Evolutionary conservation across 1,139 yeast species (phyloP).

Genomic region (Protomyces arabidopsidicola): DNA sequence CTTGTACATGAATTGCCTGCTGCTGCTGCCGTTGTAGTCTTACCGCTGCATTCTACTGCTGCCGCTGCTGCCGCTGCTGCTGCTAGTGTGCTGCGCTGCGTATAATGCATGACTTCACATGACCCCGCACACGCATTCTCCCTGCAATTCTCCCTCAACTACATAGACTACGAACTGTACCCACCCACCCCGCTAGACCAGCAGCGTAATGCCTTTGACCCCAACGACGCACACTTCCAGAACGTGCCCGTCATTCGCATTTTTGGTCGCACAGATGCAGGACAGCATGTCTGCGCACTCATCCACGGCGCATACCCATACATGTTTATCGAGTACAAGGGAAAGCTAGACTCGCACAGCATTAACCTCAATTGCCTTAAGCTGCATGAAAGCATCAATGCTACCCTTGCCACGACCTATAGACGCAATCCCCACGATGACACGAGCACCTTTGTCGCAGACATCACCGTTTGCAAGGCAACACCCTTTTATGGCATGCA

Average conservation of each 20-base stretch:
- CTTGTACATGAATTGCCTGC: no score
- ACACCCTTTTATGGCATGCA: constrained; percentile 80
- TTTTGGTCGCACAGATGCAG: constrained; percentile 61
- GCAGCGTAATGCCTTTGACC: constrained; percentile 7
- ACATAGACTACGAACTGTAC: constrained; percentile 22
- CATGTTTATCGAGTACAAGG: constrained; percentile 58
- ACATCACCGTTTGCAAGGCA: constrained; percentile 65
- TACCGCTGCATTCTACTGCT: no score
- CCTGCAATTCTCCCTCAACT: constrained; percentile 12
- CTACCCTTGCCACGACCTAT: constrained; percentile 37
- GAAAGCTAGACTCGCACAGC: constrained; percentile 37
- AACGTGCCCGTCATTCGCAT: constrained; percentile 61
- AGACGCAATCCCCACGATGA: constrained; percentile 37
- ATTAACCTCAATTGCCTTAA: constrained; percentile 23
- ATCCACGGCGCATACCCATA: constrained; percentile 85
- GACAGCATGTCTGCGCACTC: constrained; percentile 59
- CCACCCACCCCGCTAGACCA: constrained; percentile 15
- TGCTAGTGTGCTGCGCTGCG: neutral
- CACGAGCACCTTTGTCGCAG: constrained; percentile 53
- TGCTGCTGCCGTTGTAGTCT: no score
- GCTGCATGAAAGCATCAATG: constrained; percentile 36
- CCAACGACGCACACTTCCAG: constrained; percentile 1
- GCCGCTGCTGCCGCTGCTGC: neutral
- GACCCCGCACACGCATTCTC: neutral
- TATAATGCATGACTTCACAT: neutral